Base-by-base conservation (phyloP, 768 basidiomycete genomes). In the Phaeolepiota aurea region DNA sequence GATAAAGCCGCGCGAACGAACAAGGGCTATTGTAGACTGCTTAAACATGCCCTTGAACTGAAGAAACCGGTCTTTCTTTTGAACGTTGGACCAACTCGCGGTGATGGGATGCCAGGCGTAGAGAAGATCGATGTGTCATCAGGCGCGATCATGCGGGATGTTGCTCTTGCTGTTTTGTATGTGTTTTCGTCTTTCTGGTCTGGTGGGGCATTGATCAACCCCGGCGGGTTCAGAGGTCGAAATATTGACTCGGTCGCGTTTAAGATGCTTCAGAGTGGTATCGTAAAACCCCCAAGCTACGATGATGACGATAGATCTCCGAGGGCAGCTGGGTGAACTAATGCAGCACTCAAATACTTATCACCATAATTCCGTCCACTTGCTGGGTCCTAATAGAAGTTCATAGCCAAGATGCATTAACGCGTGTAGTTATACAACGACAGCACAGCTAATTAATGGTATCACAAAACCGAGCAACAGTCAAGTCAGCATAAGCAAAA, bases 81-180 rank as follows among this genome's bases (percentile, higher is more conserved):
- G 38, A 94, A 96, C 48, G 64, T 88, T 15, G 94, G 94, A 4
- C 91, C 91, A 2, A 84, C 89, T 2, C 76, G 94, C 31, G 93
- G 84, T 2, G 94, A 97, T 54, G 63, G 58, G 19, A 52, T 82
- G 31, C 54, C 63, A 3, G 83, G 75, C 5, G 62, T 94, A 38
- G 79, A 85, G 47, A 88, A 91, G 61, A 70, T 96, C 43, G 87
- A 93, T 44, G 68, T 87, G 43, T 62, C 74, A 3, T 82, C 79
- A 34, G 86, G 91, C 4, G 57, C 60, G n/a, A 74, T 94, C 23
- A 69, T 96, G 61, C 66, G 71, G 33, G 76, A 81, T 4, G 82
- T 78, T 35, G 82, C 77, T 12, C 64, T 59, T 41, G 55, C 62
- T 5, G 64, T 86, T 16, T 50, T 84, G 86, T 90, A 49, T 52